phyloP scores from a whole-genome alignment of 2,329 filamentous ascomycete genomes.

The Fusarium ambrosium region DNA sequence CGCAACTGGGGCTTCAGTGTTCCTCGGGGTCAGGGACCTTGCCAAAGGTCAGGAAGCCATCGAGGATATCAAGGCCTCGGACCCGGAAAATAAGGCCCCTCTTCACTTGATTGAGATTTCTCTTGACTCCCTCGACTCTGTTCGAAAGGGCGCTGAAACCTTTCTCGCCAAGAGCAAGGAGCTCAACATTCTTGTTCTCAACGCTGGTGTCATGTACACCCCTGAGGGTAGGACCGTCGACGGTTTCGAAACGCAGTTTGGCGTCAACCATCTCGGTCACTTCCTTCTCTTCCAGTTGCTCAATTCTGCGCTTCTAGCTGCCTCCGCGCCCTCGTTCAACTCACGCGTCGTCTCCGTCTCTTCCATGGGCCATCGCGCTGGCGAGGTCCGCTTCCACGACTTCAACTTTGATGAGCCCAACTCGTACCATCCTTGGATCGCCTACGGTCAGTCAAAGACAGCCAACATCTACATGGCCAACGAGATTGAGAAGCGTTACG shows the following conservation, averaged over 20 bases:
- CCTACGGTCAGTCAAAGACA: conserved; percentile 38
- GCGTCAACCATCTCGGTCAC: conserved; percentile 45
- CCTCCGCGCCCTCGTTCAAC: conserved; percentile 54
- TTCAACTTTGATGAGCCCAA: conserved; percentile 32
- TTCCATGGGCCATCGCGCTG: conserved; percentile 55
- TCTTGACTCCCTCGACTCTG: conserved; percentile 19
- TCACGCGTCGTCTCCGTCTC: conserved; percentile 63
- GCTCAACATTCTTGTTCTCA: conserved; percentile 17
- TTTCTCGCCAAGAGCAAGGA: background rate
- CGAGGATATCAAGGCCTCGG: background rate
- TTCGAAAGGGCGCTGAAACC: background rate
- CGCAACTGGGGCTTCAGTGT: conserved; percentile 9
- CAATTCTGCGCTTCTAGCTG: conserved; percentile 57
- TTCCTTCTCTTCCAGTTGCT: conserved; percentile 54
- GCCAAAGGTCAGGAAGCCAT: conserved; percentile 14
- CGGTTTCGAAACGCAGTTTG: conserved; percentile 46
- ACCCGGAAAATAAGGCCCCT: background rate
- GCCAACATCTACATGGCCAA: conserved; percentile 39
- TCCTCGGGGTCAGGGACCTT: conserved; percentile 12
- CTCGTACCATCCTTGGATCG: conserved; percentile 22
- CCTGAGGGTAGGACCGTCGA: conserved; percentile 18
- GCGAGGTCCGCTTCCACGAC: conserved; percentile 25
- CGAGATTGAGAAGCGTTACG: conserved; percentile 35
- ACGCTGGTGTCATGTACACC: conserved; percentile 28
- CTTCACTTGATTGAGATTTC: background rate